Evolutionary conservation across 179 eudicot genomes (phyloP).

Genomic region (Camellia oleifera): DNA sequence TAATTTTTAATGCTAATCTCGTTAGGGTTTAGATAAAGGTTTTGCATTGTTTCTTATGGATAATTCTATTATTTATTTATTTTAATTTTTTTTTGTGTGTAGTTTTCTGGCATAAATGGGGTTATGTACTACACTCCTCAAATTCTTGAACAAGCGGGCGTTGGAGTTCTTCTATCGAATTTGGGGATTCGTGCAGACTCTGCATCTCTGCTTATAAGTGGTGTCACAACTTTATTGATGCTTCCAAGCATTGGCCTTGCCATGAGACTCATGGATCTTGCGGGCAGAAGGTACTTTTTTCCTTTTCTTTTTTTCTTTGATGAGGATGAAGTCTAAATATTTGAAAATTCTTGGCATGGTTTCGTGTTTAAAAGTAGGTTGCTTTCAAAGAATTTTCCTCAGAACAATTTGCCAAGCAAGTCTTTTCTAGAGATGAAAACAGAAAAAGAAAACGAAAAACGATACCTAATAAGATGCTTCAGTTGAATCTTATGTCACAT

Average conservation of each 20-base stretch:
- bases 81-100: slow-evolving; percentile 18
- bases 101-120: slow-evolving; percentile 77
- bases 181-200: slow-evolving; percentile 58
- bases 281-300: slow-evolving; percentile 61
- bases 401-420: too few relatives aligned
- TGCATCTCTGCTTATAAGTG: slow-evolving; percentile 66
- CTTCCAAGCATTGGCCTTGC: slow-evolving; percentile 76
- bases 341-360: not conserved
- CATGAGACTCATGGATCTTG: slow-evolving; percentile 74
- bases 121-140: slow-evolving; percentile 71
- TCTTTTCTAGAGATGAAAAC: too few relatives aligned
- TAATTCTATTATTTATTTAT: not conserved
- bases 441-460: too few relatives aligned
- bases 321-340: not conserved
- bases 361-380: too few relatives aligned
- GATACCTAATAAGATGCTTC: not conserved
- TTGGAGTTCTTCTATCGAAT: slow-evolving; percentile 61
- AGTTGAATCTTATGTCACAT: not conserved
- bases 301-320: not conserved
- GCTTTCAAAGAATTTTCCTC: too few relatives aligned
- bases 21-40: not conserved
- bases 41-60: slow-evolving; percentile 1
- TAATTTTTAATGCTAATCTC: not conserved
- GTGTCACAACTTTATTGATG: slow-evolving; percentile 60
- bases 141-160: slow-evolving; percentile 74